Conservation (phyloP, 768 basidiomycete genomes). For the Ramaria sp. region DNA sequence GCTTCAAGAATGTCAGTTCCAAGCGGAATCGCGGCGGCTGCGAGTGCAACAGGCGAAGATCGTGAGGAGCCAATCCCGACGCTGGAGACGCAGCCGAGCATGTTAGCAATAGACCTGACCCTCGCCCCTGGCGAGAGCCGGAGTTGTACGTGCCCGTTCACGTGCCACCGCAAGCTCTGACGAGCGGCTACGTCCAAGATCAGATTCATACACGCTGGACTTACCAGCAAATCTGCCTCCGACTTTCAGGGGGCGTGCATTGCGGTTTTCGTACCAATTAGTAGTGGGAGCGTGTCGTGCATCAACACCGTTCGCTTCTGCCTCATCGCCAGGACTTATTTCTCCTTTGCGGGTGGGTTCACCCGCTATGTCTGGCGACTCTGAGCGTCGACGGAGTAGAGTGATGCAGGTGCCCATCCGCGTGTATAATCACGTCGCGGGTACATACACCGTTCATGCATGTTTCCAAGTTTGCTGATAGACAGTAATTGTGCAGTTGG, state of each 20-base stretch:
- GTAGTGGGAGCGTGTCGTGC: conserved; percentile 81
- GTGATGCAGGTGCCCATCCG: conserved; percentile 89
- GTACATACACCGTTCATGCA: conserved; percentile 30
- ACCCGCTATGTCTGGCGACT: not conserved
- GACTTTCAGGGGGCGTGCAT: conserved; percentile 74
- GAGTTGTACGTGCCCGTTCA: conserved; percentile 48
- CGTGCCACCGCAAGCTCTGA: not conserved
- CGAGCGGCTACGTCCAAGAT: not conserved
- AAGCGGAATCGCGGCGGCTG: not conserved
- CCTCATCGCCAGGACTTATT: conserved; percentile 20
- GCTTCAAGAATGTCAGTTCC: not conserved
- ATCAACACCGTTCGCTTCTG: conserved; percentile 18
- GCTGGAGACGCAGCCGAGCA: conserved; percentile 72
- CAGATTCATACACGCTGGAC: conserved; percentile 71
- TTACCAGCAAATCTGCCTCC: conserved; percentile 82
- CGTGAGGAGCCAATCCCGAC: conserved; percentile 62
- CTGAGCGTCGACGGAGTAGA: conserved; percentile 39
- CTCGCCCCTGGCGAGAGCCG: conserved; percentile 77
- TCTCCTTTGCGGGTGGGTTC: conserved; percentile 9
- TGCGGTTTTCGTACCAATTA: conserved; percentile 84
- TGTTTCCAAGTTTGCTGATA: conserved; percentile 1
- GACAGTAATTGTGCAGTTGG: conserved; percentile 24
- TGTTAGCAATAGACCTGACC: conserved; percentile 81
- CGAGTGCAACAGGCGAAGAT: conserved; percentile 26
- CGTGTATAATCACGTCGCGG: conserved; percentile 77